These are phyloP conservation scores for Knufia petricola DNA, from an alignment of 2,329 filamentous ascomycete species.

Conservation along the genomic window DNA sequence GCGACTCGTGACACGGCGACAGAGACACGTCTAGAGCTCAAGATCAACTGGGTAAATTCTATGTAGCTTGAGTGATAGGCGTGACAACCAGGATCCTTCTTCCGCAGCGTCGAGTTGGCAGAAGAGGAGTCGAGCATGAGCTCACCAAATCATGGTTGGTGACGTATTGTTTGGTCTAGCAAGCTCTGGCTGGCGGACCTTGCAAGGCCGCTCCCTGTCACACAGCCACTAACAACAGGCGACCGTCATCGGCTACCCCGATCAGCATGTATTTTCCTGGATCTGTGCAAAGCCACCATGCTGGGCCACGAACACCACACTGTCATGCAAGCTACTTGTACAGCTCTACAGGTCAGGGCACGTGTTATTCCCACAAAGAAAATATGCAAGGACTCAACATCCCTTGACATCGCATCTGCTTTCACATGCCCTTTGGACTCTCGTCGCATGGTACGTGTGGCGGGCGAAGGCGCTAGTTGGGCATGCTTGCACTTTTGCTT, in stretches of 20 bases:
- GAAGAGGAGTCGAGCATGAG: slow-evolving; percentile 1
- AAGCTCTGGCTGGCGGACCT: background rate
- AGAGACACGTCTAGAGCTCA: background rate
- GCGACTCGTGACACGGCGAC: background rate
- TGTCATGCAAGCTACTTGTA: too few relatives aligned
- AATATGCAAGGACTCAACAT: background rate
- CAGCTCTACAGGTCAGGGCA: too few relatives aligned
- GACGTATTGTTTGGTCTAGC: background rate
- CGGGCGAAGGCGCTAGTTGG: too few relatives aligned
- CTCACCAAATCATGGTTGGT: background rate
- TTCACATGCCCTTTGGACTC: background rate
- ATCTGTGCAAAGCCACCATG: too few relatives aligned
- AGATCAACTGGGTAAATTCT: background rate
- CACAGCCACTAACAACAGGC: background rate
- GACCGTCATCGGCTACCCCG: too few relatives aligned
- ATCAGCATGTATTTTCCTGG: too few relatives aligned
- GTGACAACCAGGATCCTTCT: background rate
- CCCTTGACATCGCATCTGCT: background rate
- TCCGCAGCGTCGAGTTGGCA: background rate
- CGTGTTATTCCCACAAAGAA: too few relatives aligned
- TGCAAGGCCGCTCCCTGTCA: background rate
- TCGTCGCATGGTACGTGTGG: too few relatives aligned
- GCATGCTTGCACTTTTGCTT: too few relatives aligned
- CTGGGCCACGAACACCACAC: too few relatives aligned
- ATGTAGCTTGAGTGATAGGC: background rate